These are phyloP conservation scores for Spathaspora hagerdaliae DNA, from an alignment of 805 yeast genomes.

Conservation along the genomic window DNA sequence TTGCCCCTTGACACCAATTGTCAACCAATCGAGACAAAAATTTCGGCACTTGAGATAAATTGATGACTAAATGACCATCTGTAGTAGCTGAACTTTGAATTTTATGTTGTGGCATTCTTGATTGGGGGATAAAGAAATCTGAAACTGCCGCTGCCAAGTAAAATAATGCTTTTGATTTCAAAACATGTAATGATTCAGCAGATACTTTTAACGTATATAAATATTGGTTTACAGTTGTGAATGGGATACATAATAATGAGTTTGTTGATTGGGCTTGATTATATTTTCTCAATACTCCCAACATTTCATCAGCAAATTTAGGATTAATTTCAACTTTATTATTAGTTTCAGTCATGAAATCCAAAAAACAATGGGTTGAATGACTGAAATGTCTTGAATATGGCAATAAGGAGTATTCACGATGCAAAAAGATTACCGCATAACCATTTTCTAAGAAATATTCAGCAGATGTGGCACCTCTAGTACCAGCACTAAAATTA, in stretches of 20 bases:
- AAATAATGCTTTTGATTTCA: conserved; percentile 62
- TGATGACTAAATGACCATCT: conserved; percentile 74
- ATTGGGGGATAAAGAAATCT: conserved; percentile 87
- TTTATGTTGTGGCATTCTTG: conserved; percentile 87
- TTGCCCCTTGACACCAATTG: conserved; percentile 91
- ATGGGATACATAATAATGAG: conserved; percentile 69
- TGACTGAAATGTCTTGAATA: conserved; percentile 88
- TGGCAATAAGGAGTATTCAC: conserved; percentile 90
- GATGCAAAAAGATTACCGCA: conserved; percentile 86
- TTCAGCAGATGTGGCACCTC: conserved; percentile 97
- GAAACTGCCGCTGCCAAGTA: conserved; percentile 97
- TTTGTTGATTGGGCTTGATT: conserved; percentile 46
- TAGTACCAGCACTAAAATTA: conserved; percentile 94
- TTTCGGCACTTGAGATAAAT: conserved; percentile 94
- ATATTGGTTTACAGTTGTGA: conserved; percentile 93
- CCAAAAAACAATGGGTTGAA: conserved; percentile 79
- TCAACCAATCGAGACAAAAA: conserved; percentile 84
- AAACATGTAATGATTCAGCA: conserved; percentile 53
- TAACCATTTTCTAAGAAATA: conserved; percentile 81
- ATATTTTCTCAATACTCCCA: conserved; percentile 53
- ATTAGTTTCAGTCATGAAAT: conserved; percentile 62
- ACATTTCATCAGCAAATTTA: conserved; percentile 59
- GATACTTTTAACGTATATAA: conserved; percentile 74
- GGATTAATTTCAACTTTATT: conserved; percentile 60
- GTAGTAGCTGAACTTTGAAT: conserved; percentile 71